A percentile compares a stretch with the other conserved stretches of the same genome.
These are phyloP conservation scores for Vitrella brassicaformis DNA, from an alignment of 73 alveolate genomes.

Conservation along the genomic window DNA sequence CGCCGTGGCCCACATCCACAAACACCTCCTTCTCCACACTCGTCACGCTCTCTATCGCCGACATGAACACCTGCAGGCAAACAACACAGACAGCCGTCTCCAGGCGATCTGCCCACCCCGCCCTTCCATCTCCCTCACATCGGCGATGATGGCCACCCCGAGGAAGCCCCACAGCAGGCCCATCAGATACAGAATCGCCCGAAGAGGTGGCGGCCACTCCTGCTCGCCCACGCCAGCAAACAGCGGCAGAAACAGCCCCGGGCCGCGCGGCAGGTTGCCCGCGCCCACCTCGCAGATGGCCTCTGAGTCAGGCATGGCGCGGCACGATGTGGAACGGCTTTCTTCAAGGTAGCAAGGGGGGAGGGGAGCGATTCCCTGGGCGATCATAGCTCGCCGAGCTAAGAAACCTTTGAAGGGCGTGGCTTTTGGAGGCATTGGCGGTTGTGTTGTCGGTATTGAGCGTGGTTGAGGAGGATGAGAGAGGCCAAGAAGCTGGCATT, in stretches of 20 bases:
- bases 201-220: neutral
- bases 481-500: too few species aligned
- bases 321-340: neutral
- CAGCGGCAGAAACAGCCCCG: neutral
- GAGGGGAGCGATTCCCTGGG: too few species aligned
- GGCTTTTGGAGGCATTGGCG: too few species aligned
- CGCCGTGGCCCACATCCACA: neutral
- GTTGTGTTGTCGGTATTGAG: too few species aligned
- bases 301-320: neutral
- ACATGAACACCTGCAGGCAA: constrained; percentile 10
- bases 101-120: neutral
- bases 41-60: constrained; percentile 20
- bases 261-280: too few species aligned
- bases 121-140: neutral
- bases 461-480: too few species aligned
- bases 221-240: neutral
- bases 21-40: neutral
- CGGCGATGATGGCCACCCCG: constrained; percentile 34
- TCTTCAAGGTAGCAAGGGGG: too few species aligned
- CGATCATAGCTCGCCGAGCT: too few species aligned
- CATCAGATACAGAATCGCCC: constrained; percentile 3
- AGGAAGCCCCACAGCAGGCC: constrained; percentile 20
- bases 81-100: neutral
- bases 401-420: too few species aligned
- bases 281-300: neutral